A percentile compares a stretch with the other conserved stretches of the same genome.
These are phyloP conservation scores for Syzygium malaccense DNA, from an alignment of 441 rosid genomes.

Conservation along the genomic window DNA sequence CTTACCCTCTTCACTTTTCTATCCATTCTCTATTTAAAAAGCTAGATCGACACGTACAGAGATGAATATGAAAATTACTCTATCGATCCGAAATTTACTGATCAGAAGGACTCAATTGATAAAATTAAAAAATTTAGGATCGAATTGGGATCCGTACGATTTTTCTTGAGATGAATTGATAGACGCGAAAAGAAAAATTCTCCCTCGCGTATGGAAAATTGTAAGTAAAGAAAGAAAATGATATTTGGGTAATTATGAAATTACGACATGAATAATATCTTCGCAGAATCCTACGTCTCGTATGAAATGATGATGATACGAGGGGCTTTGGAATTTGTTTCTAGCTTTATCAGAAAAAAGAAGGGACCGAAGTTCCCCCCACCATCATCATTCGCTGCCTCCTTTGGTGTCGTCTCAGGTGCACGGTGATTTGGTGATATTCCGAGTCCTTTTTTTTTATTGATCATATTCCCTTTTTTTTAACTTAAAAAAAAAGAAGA, in stretches of 20 bases:
- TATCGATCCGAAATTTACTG: neutral
- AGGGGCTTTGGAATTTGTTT: neutral
- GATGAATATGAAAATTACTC: neutral
- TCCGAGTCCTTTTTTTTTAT: neutral
- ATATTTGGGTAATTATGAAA: neutral
- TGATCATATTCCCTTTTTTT: neutral
- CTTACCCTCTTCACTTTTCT: neutral
- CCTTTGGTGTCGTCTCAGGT: neutral
- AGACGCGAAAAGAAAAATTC: neutral
- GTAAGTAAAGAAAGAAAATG: neutral
- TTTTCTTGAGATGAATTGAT: neutral
- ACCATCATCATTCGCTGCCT: neutral
- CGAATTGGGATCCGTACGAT: accelerated
- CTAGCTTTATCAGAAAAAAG: neutral
- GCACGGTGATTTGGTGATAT: neutral
- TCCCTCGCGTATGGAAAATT: neutral
- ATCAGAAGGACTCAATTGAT: accelerated
- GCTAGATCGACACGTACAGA: neutral
- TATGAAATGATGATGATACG: neutral
- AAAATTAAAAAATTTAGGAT: neutral
- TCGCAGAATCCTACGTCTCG: neutral
- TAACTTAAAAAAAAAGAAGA: neutral
- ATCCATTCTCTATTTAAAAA: neutral
- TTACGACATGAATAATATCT: neutral
- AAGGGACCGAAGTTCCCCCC: neutral